These are phyloP conservation scores for Kwoniella pini DNA, from an alignment of 768 basidiomycete genomes.

Conservation along the genomic window DNA sequence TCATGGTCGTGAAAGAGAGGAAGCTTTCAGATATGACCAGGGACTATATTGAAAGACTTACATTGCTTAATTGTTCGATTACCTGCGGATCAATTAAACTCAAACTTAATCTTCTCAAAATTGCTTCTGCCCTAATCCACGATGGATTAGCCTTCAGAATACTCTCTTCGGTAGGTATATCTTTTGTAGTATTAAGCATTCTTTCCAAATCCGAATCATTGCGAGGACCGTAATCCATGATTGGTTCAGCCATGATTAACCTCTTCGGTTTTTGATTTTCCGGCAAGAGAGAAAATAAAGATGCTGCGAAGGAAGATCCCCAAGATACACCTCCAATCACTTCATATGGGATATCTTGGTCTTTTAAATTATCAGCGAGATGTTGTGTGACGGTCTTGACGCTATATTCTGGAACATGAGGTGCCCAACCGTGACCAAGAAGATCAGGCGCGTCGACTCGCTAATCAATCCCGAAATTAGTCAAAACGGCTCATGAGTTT, in stretches of 20 bases:
- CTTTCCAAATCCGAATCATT: conserved; percentile 1
- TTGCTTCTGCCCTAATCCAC: conserved; percentile 22
- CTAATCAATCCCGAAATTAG: conserved; percentile 10
- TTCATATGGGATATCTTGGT: conserved; percentile 19
- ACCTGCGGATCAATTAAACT: conserved; percentile 19
- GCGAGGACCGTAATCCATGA: conserved; percentile 11
- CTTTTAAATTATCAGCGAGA: conserved; percentile 21
- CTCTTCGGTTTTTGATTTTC: conserved; percentile 12
- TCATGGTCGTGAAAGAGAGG: too few relatives aligned
- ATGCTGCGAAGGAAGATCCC: conserved; percentile 19
- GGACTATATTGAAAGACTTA: neutral
- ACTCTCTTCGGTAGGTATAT: conserved; percentile 18
- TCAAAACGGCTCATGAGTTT: neutral
- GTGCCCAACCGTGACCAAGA: conserved; percentile 27
- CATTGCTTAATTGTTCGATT: conserved; percentile 16
- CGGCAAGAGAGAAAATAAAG: neutral
- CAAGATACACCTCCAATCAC: conserved; percentile 27
- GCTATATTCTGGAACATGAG: conserved; percentile 16
- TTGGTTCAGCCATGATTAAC: conserved; percentile 23
- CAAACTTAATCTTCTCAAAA: conserved; percentile 19
- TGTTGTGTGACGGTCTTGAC: conserved; percentile 14
- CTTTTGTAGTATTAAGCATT: conserved; percentile 10
- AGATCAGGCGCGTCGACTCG: conserved; percentile 29
- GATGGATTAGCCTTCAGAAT: conserved; percentile 19
- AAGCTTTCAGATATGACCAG: too few relatives aligned